Base-by-base conservation (phyloP, 495 filamentous ascomycete genomes). In the Bombardia bombarda region DNA sequence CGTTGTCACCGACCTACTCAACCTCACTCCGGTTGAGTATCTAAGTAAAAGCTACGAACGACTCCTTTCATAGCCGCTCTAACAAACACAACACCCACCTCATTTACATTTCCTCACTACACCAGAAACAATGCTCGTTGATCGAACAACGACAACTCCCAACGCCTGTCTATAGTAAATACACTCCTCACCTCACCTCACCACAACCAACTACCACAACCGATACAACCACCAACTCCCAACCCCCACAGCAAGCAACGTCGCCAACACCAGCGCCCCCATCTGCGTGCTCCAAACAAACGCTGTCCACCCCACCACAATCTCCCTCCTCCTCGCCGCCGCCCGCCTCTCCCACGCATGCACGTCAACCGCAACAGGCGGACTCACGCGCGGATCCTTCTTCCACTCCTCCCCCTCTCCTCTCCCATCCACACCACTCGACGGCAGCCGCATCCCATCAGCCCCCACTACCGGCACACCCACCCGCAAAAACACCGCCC, bases 401-500 rank as follows among this genome's bases (percentile, higher is more conserved):
- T 36, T 34, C 40, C 47, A 40, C 21, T 23, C 37, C 38, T 45
- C 44, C 20, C 12, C 37, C 0, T 38, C 43, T n/a, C 31, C 38
- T n/a, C 45, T 39, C 0, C 8, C 32, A 7, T 19, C 33, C 17
- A 30, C 47, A 17, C 17, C 40, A 21, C 32, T 21, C 0, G 20
- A 5, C 13, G 58, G 51, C 4, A 56, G 48, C 3, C 40, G 16
- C 42, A 70, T 52, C 16, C 45, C 46, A n/a, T 56, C 50, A 30
- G 49, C 52, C 14, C 47, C 44, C 10, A 71, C 38, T 2, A 80
- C 51, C 1, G 84, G 80, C 12, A 93, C 67, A 4, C 65, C 55
- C 8, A 80, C 65, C 3, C 79, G 69, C 12, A 90, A 70, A 9
- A 79, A 83, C 1, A 95, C 90, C 3, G 90, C 75, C 12, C 85